Percentiles rank a stretch among this genome's conserved stretches.
Evolutionary conservation across 192 early-diverging fungal genomes (phyloP).

Genomic region (Physocladia obscura): DNA sequence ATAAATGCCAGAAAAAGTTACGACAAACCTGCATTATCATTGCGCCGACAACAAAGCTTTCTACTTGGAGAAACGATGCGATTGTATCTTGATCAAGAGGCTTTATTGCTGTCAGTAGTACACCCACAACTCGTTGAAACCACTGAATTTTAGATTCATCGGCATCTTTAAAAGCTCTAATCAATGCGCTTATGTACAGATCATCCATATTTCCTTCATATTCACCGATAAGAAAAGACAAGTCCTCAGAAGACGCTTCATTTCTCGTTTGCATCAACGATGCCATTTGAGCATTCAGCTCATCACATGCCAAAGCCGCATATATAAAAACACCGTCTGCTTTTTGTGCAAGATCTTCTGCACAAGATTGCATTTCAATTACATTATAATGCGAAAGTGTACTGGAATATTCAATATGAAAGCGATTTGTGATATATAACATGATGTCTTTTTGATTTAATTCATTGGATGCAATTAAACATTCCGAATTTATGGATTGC

Average conservation of each 20-base stretch:
- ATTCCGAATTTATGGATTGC: background rate
- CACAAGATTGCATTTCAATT: background rate
- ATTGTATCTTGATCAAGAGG: background rate
- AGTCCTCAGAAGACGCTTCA: background rate
- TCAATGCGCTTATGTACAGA: background rate
- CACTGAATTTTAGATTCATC: background rate
- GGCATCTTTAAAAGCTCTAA: background rate
- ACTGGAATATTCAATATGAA: no score
- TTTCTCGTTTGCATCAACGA: background rate
- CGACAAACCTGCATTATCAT: background rate
- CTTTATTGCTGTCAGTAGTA: background rate
- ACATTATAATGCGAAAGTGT: no score
- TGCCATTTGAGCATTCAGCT: background rate
- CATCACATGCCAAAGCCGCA: background rate
- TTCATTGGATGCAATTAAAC: background rate
- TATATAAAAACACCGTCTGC: constrained; percentile 30
- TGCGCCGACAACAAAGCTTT: background rate
- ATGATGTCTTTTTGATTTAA: background rate
- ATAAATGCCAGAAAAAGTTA: no score
- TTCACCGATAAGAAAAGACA: background rate
- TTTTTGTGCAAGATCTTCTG: constrained; percentile 1
- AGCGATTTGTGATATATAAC: background rate
- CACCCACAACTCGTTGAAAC: background rate
- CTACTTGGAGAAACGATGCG: background rate
- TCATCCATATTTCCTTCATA: background rate